Evolutionary conservation across 192 early-diverging fungal species (phyloP), one percentile per base, ranked within the genome.

Genomic region (Podila minutissima): DNA sequence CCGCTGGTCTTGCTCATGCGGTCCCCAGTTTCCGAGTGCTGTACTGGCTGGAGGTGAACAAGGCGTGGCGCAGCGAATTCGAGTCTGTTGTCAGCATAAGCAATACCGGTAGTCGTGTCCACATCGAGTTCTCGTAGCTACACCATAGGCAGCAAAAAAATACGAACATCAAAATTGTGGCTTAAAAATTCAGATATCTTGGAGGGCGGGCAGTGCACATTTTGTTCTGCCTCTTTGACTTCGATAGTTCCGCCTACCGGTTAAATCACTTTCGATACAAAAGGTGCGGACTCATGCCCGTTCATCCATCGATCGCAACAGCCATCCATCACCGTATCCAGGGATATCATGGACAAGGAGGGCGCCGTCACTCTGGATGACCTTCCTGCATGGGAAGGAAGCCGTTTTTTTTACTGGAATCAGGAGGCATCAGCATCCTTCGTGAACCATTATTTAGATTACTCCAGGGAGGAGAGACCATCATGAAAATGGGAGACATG

Each of bases 181-280:
- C 41, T 46, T 46, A 46, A 46, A 46, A 46, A 0, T 46, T 17
- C 41, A 46, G 41, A 46, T 46, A 46, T 46, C 41, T 46, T 17
- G 15, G 15, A 46, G 35, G 15, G 41, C 41, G 41, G 41, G 15
- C 41, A 46, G 41, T 17, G 35, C 41, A 17, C 41, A 55, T 26
- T 55, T 55, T n/a, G 3, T 55, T 55, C 53, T 22, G 9, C 37
- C 76, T 73, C 71, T 81, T 71, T 67, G 76, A 72, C 62, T 69
- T 73, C 74, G 76, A 81, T 81, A 69, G 76, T 72, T 69, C 76
- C 72, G 66, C 51, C 53, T 59, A 64, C 59, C 66, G 68, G 77
- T 81, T 81, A 81, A 81, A 81, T 41, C 71, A 67, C 74, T 81
- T 73, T 73, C 71, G 71, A 73, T 81, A 76, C 77, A 81, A 62